Percentiles rank a stretch among this genome's conserved stretches.
These are phyloP conservation scores for Hericium coralloides DNA, from an alignment of 768 basidiomycete genomes.

Conservation along the genomic window DNA sequence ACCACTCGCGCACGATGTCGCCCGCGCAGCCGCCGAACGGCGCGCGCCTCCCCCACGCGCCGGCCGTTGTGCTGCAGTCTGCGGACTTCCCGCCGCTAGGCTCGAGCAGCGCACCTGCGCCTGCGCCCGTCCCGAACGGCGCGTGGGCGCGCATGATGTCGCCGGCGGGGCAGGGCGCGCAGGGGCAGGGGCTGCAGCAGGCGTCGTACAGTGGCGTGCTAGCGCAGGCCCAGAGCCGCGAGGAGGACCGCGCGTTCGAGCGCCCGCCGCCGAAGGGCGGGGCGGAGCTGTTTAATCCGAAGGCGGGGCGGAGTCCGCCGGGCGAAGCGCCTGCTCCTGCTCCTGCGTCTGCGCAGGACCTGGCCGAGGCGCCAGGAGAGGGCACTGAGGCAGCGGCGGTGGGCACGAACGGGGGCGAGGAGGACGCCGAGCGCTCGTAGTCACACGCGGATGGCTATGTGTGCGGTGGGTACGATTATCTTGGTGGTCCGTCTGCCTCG, in stretches of 20 bases:
- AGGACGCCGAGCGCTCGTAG: background rate
- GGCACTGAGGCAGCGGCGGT: slow-evolving; percentile 8
- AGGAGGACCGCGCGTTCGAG: slow-evolving; percentile 37
- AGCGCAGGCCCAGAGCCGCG: slow-evolving; percentile 23
- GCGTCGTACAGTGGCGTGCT: slow-evolving; percentile 16
- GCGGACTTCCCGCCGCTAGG: slow-evolving; percentile 21
- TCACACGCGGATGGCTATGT: background rate
- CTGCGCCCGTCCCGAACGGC: slow-evolving; percentile 45
- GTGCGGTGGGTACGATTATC: background rate
- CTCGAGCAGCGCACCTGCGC: slow-evolving; percentile 36
- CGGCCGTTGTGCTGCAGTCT: slow-evolving; percentile 21
- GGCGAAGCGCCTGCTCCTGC: background rate
- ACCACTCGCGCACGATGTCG: slow-evolving; percentile 28
- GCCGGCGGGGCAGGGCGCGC: slow-evolving; percentile 8
- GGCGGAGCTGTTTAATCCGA: slow-evolving; percentile 30
- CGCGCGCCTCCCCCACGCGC: slow-evolving; percentile 5
- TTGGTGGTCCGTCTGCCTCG: background rate
- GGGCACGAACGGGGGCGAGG: background rate
- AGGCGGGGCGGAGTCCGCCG: slow-evolving; percentile 6
- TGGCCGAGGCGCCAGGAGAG: slow-evolving; percentile 5
- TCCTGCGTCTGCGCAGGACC: background rate
- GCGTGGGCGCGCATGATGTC: slow-evolving; percentile 64
- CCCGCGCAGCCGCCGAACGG: slow-evolving; percentile 26
- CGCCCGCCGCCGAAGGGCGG: slow-evolving; percentile 38
- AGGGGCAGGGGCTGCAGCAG: slow-evolving; percentile 8